Conservation (phyloP, 75 land plant genomes). For the Pinus taeda region DNA sequence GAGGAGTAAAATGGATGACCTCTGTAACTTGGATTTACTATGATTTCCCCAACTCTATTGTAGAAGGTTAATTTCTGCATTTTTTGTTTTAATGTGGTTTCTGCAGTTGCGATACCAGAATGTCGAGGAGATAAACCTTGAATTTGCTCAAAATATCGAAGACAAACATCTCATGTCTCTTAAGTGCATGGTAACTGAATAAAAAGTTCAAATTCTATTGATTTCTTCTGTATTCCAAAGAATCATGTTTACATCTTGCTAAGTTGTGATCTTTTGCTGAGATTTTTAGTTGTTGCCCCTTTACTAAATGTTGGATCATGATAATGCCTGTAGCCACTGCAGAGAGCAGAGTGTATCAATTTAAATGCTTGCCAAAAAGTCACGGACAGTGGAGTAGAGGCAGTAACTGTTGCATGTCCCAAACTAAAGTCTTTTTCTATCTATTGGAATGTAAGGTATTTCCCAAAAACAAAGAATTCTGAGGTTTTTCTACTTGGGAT, state of each 20-base stretch:
- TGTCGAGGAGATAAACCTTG: conserved; percentile 72
- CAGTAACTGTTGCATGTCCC: conserved; percentile 49
- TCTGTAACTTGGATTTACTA: too few relatives aligned
- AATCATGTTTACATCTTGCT: not conserved
- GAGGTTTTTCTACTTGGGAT: too few relatives aligned
- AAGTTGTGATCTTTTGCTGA: not conserved
- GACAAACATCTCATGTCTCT: conserved; percentile 57
- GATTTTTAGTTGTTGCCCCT: not conserved
- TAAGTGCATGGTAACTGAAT: conserved; percentile 26
- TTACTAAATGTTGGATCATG: conserved; percentile 2
- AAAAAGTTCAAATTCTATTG: not conserved
- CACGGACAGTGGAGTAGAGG: conserved; percentile 68
- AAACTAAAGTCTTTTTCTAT: conserved; percentile 64
- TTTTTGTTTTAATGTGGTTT: not conserved
- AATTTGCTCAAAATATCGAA: conserved; percentile 84
- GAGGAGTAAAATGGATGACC: too few relatives aligned
- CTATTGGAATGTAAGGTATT: conserved; percentile 91
- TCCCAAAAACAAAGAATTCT: not conserved
- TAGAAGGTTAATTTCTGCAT: not conserved
- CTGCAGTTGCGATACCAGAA: conserved; percentile 53
- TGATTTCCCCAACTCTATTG: too few relatives aligned
- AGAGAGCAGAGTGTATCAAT: conserved; percentile 56
- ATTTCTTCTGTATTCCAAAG: not conserved
- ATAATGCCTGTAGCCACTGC: conserved; percentile 8
- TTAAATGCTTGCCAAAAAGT: conserved; percentile 93